phyloP scores from a whole-genome alignment of 2,329 filamentous ascomycete genomes.

The Diaporthe humulicola region DNA sequence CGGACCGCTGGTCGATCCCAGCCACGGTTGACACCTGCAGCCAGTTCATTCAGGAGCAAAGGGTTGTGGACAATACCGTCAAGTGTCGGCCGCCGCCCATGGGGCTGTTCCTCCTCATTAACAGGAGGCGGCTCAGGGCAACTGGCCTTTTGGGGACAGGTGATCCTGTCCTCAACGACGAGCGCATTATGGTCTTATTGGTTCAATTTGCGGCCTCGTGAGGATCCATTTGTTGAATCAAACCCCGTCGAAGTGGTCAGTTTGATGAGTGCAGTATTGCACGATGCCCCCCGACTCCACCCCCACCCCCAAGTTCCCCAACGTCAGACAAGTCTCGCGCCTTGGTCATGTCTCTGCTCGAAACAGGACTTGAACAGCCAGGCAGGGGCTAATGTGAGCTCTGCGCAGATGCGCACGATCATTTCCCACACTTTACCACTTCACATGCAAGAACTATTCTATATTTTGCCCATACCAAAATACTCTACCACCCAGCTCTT shows the following conservation, averaged over 20 bases:
- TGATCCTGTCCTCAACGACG: conserved; percentile 6
- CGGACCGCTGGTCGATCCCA: conserved; percentile 1
- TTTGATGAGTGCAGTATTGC: neutral
- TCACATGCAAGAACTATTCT: neutral
- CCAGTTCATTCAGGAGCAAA: neutral
- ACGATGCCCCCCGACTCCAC: neutral
- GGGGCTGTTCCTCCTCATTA: neutral
- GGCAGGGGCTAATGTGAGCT: neutral
- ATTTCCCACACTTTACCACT: neutral
- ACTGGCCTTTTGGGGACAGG: neutral
- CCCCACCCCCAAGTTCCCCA: neutral
- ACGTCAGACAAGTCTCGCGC: neutral
- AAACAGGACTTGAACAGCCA: neutral
- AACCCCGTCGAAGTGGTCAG: neutral
- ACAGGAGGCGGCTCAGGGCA: neutral
- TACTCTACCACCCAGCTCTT: conserved; percentile 1
- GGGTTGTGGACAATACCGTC: neutral
- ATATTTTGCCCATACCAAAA: neutral
- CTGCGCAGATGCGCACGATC: conserved; percentile 4
- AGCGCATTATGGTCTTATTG: neutral
- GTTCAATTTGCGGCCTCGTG: neutral
- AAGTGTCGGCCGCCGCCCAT: neutral
- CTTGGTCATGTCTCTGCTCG: neutral
- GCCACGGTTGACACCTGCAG: neutral
- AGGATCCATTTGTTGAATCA: neutral